Evolutionary conservation across 2,329 filamentous ascomycete species (phyloP).

Genomic region (Akanthomyces dipterigenus): DNA sequence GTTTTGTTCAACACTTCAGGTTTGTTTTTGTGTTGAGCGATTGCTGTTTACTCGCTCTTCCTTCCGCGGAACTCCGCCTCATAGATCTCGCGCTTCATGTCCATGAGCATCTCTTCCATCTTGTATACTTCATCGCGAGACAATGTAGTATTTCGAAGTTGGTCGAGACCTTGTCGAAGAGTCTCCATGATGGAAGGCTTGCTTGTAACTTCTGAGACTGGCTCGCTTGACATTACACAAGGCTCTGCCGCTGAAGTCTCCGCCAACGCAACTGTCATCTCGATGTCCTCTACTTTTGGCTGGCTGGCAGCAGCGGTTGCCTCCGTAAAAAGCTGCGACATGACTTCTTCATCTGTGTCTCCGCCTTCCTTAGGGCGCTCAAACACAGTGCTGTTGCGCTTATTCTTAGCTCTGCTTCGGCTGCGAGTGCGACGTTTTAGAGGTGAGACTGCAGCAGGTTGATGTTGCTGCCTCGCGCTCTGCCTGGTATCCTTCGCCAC

Average conservation of each 20-base stretch:
- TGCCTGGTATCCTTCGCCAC: background rate
- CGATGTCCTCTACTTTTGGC: constrained; percentile 18
- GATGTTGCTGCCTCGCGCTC: background rate
- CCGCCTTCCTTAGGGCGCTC: constrained; percentile 17
- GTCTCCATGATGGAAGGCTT: constrained; percentile 24
- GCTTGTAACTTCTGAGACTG: background rate
- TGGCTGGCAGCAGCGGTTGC: constrained; percentile 32
- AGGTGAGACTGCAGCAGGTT: background rate
- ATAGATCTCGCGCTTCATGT: constrained; percentile 68
- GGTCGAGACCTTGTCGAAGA: constrained; percentile 39
- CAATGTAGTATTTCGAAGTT: constrained; percentile 53
- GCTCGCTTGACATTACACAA: background rate
- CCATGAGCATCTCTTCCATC: constrained; percentile 73
- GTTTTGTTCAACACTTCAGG: background rate
- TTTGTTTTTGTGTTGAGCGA: background rate
- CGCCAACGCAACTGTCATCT: constrained; percentile 17
- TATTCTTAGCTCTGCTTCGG: background rate
- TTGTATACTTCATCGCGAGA: constrained; percentile 59
- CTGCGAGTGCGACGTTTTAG: constrained; percentile 1
- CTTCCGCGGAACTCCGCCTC: constrained; percentile 58
- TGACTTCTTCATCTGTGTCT: constrained; percentile 35
- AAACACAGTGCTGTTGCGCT: background rate
- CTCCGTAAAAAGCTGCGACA: constrained; percentile 35
- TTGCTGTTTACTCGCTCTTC: constrained; percentile 8
- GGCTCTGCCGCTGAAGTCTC: constrained; percentile 16